Evolutionary conservation across 2,329 filamentous ascomycete species (phyloP), one percentile per base, ranked within the genome.

Genomic region (Diaporthe longicolla): DNA sequence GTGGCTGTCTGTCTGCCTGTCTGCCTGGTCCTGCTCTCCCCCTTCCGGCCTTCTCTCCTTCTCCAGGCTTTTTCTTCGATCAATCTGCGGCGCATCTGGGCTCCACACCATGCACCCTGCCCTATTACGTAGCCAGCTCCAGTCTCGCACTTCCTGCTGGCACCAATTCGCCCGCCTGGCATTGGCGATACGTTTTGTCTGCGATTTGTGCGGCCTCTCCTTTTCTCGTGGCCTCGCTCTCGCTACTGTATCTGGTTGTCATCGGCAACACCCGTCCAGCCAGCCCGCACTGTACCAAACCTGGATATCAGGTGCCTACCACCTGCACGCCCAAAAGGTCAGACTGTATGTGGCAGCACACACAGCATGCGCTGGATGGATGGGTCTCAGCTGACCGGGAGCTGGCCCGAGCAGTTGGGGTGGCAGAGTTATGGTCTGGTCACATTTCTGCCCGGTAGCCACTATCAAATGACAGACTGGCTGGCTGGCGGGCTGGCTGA

Each of bases 71-170:
- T 48, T 26, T 3, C 15, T 6, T 43, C 13, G 40, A 48, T 48
- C 59, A 48, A 48, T 65, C 40, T 68, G 63, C 45, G 52, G 63
- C 29, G 13, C 48, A 24, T 68, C 45, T 40, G n/a, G 63, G 63
- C 32, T 21, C 63, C 63, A 66, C 61, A 17, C 21, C 19, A n/a
- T 19, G 21, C 61, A 52, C 63, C 48, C 32, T 54, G 63, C 32
- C 63, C 32, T 32, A 48, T 68, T 68, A 68, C 63, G 63, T 68
- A 68, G 63, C 63, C 63, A 54, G 63, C 63, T 29, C 63, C 63
- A 54, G 59, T 68, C 48, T 5, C 19, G 40, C 40, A 17, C 4
- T 43, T 43, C 6, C 45, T 54, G 48, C 13, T 68, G 63, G 45
- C 11, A 68, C n/a, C 63, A 40, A 54, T 68, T 40, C 45, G 48